Conservation (phyloP, 2,329 filamentous ascomycete genomes). For the Gaeumannomyces tritici region DNA sequence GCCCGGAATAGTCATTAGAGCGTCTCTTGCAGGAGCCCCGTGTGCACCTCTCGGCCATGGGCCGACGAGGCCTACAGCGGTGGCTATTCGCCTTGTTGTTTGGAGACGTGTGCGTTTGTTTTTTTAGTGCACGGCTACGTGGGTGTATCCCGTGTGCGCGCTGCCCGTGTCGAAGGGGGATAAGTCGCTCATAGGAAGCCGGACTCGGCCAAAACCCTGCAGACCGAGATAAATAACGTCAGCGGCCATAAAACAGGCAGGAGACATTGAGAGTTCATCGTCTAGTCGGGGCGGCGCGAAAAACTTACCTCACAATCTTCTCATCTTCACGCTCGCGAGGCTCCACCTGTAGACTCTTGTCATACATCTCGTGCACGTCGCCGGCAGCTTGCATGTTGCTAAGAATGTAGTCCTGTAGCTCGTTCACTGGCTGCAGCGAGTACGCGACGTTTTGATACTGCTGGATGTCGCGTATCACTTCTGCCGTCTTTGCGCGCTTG, state of each 20-base stretch:
- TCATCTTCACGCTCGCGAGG: constrained; percentile 95
- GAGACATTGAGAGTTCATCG: not conserved
- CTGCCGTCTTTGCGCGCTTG: constrained; percentile 94
- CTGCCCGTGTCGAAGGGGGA: not conserved
- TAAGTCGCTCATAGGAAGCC: constrained; percentile 19
- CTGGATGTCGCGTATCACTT: constrained; percentile 96
- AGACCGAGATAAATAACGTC: not conserved
- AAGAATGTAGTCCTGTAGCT: constrained; percentile 93
- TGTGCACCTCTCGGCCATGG: not conserved
- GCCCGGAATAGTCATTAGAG: not conserved
- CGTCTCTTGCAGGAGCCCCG: not conserved
- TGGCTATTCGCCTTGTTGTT: not conserved
- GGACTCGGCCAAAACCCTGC: constrained; percentile 22
- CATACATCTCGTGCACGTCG: constrained; percentile 99
- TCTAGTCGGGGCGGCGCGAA: not conserved
- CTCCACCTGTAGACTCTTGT: constrained; percentile 88
- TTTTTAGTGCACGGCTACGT: not conserved
- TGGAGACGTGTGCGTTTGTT: not conserved
- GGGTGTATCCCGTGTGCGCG: not conserved
- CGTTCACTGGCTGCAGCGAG: constrained; percentile 75
- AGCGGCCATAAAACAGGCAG: not conserved
- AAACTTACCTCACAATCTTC: constrained; percentile 87
- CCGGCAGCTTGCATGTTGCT: constrained; percentile 93
- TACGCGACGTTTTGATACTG: constrained; percentile 99
- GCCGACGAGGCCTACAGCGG: not conserved